Evolutionary conservation across 1,284 basidiomycete species (phyloP).

Genomic region (Leccinum pachyderme): DNA sequence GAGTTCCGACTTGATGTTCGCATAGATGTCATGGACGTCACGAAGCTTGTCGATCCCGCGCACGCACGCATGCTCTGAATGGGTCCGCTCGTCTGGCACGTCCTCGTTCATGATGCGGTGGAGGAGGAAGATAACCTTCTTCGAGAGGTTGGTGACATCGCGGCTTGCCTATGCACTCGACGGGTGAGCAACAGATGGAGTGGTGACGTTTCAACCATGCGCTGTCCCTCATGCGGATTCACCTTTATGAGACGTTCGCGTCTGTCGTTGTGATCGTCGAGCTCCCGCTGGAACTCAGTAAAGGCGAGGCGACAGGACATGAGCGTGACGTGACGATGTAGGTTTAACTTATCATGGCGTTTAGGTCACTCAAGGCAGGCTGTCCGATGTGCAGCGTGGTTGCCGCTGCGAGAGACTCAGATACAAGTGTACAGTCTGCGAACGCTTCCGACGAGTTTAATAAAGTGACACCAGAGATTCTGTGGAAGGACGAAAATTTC

Average conservation of each 20-base stretch:
- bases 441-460: slow-evolving; percentile 35
- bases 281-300: slow-evolving; percentile 59
- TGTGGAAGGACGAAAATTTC: slow-evolving; percentile 65
- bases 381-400: slow-evolving; percentile 73
- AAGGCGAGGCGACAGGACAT: slow-evolving; percentile 43
- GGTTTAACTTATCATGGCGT: not conserved
- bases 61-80: slow-evolving; percentile 44
- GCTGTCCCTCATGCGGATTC: slow-evolving; percentile 3
- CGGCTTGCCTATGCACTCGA: slow-evolving; percentile 58
- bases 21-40: slow-evolving; percentile 70
- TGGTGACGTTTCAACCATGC: not conserved
- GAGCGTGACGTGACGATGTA: not conserved
- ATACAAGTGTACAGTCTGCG: slow-evolving; percentile 36
- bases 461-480: slow-evolving; percentile 49
- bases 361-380: slow-evolving; percentile 48
- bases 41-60: slow-evolving; percentile 67
- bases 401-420: slow-evolving; percentile 42
- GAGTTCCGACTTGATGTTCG: slow-evolving; percentile 62
- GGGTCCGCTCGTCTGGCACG: slow-evolving; percentile 35
- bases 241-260: slow-evolving; percentile 86
- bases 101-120: slow-evolving; percentile 72
- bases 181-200: slow-evolving; percentile 6
- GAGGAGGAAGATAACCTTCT: slow-evolving; percentile 92
- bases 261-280: slow-evolving; percentile 75
- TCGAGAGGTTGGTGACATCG: slow-evolving; percentile 90